Base-by-base conservation (phyloP, 2,329 filamentous ascomycete species). In the Cercospora zeae-maydis region DNA sequence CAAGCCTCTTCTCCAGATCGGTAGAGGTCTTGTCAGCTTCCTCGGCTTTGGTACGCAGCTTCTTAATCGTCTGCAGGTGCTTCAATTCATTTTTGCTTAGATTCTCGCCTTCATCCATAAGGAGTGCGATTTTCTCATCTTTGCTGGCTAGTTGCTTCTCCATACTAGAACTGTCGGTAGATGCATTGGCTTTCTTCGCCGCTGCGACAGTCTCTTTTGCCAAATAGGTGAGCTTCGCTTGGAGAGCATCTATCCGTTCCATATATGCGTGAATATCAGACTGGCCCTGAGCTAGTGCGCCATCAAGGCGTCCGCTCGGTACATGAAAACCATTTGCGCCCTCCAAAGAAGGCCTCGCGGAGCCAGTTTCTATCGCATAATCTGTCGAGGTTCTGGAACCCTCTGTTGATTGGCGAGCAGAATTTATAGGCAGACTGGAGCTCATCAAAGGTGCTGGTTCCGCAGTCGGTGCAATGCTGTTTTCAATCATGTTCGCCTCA, bases 31-130 rank as follows among this genome's bases (percentile, higher is more conserved):
- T 86, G 30, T 80, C 81, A 52, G 80, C 81, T 53, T 86, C 83
- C 10, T 75, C 68, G 13, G 80, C 72, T 67, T 84, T 83, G 54
- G 79, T 74, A 13, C 84, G 81, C 63, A 98, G 78, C 72, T 91
- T 93, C 76, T 95, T 96, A 71, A 98, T 90, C 3, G 88, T 88
- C 5, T 86, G 86, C 64, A 93, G 83, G 67, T 96, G 88, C 72
- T 92, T 92, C 76, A 97, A 85, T 75, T 99, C 95, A 0, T 86
- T 90, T 70, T 89, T 90, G 1, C 92, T 93, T 8, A 98, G 82
- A 68, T 89, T 92, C 70, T 95, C 90, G 0, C 96, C 95, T 78
- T 99, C 95, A 70, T 96, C 89, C 82, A 99, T 90, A 11, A 99
- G 80, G 52, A 93, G 80, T 2, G 93, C 91, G 71, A 98, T 96